Percentiles rank a stretch among this genome's conserved stretches.
These are phyloP conservation scores for Verticillium alfalfae DNA, from an alignment of 2,329 filamentous ascomycete species.

Conservation along the genomic window DNA sequence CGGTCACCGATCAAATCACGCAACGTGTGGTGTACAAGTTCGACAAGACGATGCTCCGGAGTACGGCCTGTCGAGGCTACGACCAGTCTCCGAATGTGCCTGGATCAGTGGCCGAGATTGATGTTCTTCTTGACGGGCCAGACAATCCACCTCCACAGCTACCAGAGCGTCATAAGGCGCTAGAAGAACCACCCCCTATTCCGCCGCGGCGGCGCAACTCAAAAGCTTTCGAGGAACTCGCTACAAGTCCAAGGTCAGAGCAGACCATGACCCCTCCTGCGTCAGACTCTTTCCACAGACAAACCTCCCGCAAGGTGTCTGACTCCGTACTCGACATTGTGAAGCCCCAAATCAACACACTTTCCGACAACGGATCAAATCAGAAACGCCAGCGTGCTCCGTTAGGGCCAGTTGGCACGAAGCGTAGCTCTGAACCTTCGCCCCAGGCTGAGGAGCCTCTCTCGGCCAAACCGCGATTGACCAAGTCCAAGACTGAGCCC, in stretches of 20 bases:
- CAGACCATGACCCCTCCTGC: neutral
- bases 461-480: conserved; percentile 18
- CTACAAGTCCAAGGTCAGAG: neutral
- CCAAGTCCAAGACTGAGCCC: conserved; percentile 21
- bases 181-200: conserved; percentile 6
- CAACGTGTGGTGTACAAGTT: conserved; percentile 57
- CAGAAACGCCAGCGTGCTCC: conserved; percentile 40
- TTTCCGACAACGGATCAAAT: conserved; percentile 32
- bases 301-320: neutral
- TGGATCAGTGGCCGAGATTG: conserved; percentile 18
- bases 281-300: neutral
- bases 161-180: neutral
- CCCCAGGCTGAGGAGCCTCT: conserved; percentile 13
- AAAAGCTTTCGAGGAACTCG: neutral
- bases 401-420: conserved; percentile 13
- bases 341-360: neutral
- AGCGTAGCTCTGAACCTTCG: conserved; percentile 11
- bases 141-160: neutral
- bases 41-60: conserved; percentile 44
- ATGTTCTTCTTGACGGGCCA: conserved; percentile 12
- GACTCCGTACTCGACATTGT: neutral
- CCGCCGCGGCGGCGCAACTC: conserved; percentile 7
- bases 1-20: conserved; percentile 20
- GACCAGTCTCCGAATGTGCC: conserved; percentile 22
- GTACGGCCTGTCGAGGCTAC: conserved; percentile 27